These are phyloP conservation scores for Penicillium hordei DNA, from an alignment of 2,329 filamentous ascomycete genomes.

Conservation along the genomic window DNA sequence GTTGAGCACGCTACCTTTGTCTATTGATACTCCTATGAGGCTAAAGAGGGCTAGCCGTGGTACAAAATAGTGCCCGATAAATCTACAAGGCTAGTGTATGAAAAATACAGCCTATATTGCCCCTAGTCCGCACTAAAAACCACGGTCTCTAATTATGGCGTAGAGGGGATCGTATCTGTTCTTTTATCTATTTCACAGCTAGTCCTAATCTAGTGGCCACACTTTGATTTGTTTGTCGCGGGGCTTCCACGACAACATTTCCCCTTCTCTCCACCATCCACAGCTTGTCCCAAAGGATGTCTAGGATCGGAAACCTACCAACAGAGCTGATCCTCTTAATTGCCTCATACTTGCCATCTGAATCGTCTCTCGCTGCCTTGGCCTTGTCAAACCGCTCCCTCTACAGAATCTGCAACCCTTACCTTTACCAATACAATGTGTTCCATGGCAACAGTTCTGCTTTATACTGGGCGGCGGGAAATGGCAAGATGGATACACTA, in stretches of 20 bases:
- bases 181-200: too few relatives aligned
- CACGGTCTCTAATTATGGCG: too few relatives aligned
- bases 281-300: not conserved
- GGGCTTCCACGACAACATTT: not conserved
- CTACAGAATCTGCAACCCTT: not conserved
- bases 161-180: too few relatives aligned
- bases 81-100: too few relatives aligned
- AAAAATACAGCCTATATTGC: too few relatives aligned
- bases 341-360: not conserved
- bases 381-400: not conserved
- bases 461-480: not conserved
- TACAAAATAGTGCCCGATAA: too few relatives aligned
- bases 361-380: not conserved
- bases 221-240: too few relatives aligned
- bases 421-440: not conserved
- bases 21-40: too few relatives aligned
- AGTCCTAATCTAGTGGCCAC: too few relatives aligned
- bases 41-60: too few relatives aligned
- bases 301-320: not conserved
- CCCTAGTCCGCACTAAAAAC: too few relatives aligned
- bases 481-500: not conserved
- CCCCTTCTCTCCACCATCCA: not conserved
- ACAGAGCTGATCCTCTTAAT: not conserved
- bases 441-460: not conserved
- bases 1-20: too few relatives aligned